phyloP scores from a whole-genome alignment of 192 early-diverging fungal genomes.

The Anaeromyces robustus region DNA sequence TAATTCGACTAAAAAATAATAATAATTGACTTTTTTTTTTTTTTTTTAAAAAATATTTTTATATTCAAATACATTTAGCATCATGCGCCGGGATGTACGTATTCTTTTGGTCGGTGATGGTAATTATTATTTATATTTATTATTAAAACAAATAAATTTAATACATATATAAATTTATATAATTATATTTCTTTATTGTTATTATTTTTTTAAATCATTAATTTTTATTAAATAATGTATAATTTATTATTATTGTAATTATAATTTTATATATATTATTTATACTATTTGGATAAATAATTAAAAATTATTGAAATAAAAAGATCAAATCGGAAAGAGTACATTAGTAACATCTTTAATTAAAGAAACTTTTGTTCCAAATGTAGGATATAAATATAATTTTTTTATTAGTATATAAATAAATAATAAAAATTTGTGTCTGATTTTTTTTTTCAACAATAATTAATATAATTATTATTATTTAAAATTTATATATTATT shows the following conservation, averaged over 20 bases:
- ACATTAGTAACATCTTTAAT: slow-evolving; percentile 93
- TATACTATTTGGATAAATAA: too few relatives aligned
- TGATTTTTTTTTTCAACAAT: too few relatives aligned
- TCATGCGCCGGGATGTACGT: slow-evolving; percentile 75
- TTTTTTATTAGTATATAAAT: too few relatives aligned
- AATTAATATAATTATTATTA: too few relatives aligned
- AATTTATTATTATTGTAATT: background rate
- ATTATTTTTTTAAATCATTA: too few relatives aligned
- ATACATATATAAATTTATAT: background rate
- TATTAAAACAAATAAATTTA: background rate
- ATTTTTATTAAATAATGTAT: background rate
- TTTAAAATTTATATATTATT: too few relatives aligned
- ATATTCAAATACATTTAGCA: background rate
- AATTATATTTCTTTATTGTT: too few relatives aligned
- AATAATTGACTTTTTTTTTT: too few relatives aligned
- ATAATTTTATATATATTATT: background rate
- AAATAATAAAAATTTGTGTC: too few relatives aligned
- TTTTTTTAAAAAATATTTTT: background rate
- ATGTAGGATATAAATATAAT: too few relatives aligned
- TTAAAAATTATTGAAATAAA: too few relatives aligned
- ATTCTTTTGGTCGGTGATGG: slow-evolving; percentile 86
- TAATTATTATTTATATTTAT: slow-evolving; percentile 17
- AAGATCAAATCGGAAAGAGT: slow-evolving; percentile 87
- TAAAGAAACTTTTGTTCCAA: slow-evolving; percentile 86
- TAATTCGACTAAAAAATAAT: too few relatives aligned